Percentiles rank a stretch among this genome's conserved stretches.
Evolutionary conservation across 352 stramenopile genomes (phyloP).

Genomic region (Thraustochytrium sp.): DNA sequence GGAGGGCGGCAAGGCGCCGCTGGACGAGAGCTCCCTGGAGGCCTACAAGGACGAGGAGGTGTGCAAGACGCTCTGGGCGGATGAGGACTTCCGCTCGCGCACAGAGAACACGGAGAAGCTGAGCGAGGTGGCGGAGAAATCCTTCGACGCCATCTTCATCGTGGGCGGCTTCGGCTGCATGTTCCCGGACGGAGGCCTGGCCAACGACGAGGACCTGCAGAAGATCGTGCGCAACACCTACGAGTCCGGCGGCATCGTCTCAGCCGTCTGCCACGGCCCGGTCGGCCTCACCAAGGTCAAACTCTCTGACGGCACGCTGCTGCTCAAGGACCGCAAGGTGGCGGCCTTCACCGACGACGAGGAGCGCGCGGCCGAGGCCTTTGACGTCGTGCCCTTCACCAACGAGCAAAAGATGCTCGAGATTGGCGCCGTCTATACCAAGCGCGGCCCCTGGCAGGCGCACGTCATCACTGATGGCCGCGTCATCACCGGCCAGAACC

Average conservation of each 20-base stretch:
- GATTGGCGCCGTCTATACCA: conserved; percentile 59
- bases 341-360: conserved; percentile 64
- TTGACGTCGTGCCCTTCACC: conserved; percentile 57
- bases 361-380: conserved; percentile 56
- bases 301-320: conserved; percentile 51
- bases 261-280: conserved; percentile 61
- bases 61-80: conserved; percentile 44
- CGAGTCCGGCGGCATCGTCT: conserved; percentile 54
- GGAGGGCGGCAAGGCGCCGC: conserved; percentile 55
- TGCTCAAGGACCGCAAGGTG: conserved; percentile 57
- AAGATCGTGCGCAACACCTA: conserved; percentile 56
- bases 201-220: conserved; percentile 54
- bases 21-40: conserved; percentile 54
- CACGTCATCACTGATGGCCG: conserved; percentile 61
- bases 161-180: conserved; percentile 56
- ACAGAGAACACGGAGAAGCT: conserved; percentile 59
- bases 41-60: conserved; percentile 35
- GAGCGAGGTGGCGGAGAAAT: conserved; percentile 41
- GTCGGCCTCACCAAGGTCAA: conserved; percentile 55
- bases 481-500: conserved; percentile 67
- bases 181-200: conserved; percentile 59
- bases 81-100: conserved; percentile 41
- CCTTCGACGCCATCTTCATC: conserved; percentile 48
- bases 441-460: conserved; percentile 55
- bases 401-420: conserved; percentile 61